Evolutionary conservation across 805 yeast genomes (phyloP).

Genomic region (Jamesozyma lodderae): DNA sequence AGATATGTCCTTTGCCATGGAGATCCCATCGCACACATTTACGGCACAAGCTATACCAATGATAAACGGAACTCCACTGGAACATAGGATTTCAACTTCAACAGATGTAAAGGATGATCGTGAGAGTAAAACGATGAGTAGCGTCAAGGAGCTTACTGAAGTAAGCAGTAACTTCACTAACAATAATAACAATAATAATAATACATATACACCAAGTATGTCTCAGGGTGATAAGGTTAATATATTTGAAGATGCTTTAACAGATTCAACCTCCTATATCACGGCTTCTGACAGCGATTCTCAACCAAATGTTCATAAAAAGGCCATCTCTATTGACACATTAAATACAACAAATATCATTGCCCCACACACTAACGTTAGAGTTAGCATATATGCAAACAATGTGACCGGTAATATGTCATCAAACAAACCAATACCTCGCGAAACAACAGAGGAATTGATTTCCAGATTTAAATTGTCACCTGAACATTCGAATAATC

Average conservation of each 20-base stretch:
- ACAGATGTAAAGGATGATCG: not conserved
- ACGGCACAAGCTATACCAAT: conserved; percentile 27
- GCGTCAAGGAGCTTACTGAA: not conserved
- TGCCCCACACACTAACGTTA: conserved; percentile 26
- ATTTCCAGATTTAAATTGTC: conserved; percentile 25
- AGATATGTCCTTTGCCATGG: conserved; percentile 26
- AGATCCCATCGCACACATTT: conserved; percentile 21
- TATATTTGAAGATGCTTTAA: conserved; percentile 27
- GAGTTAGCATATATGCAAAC: conserved; percentile 27
- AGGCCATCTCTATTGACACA: conserved; percentile 29
- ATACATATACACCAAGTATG: not conserved
- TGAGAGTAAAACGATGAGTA: not conserved
- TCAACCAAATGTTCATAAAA: conserved; percentile 20
- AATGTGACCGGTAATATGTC: conserved; percentile 9
- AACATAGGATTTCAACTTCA: not conserved
- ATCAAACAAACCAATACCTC: conserved; percentile 11
- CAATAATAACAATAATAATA: not conserved
- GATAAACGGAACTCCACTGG: conserved; percentile 12
- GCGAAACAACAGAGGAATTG: conserved; percentile 30
- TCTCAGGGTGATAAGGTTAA: conserved; percentile 8
- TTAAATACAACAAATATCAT: conserved; percentile 23
- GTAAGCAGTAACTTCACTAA: not conserved
- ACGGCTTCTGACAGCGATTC: conserved; percentile 18
- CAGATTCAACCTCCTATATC: conserved; percentile 17
- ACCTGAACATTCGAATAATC: conserved; percentile 17